Evolutionary conservation across 345 rosid genomes (phyloP).

Genomic region (Sisymbrium irio): DNA sequence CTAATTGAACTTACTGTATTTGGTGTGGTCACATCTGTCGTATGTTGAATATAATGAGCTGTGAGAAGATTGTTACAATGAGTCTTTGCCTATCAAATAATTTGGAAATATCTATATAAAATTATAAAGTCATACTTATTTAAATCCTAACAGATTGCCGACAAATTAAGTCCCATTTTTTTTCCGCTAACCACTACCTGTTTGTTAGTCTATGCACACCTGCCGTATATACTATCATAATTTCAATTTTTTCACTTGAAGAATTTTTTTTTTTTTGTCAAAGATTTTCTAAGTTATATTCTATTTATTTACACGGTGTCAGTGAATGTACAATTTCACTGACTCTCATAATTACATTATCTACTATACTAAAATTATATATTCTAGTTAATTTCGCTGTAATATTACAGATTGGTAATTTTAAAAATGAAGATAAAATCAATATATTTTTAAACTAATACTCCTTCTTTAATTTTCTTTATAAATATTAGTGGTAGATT

Average conservation of each 20-base stretch:
- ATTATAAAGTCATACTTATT: not conserved
- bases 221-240: not conserved
- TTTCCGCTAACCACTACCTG: not conserved
- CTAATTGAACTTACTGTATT: conserved; percentile 1
- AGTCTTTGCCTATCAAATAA: not conserved
- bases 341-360: not conserved
- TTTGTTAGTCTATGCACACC: no score
- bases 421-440: not conserved
- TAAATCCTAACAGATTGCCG: conserved; percentile 5
- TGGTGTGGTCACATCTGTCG: conserved; percentile 26
- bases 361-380: not conserved
- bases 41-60: conserved; percentile 8
- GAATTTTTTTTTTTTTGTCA: not conserved
- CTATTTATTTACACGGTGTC: not conserved
- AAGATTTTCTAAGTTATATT: not conserved
- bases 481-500: not conserved
- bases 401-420: not conserved
- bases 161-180: not conserved
- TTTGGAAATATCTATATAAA: not conserved
- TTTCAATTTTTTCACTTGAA: not conserved
- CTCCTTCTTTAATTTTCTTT: not conserved
- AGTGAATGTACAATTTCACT: not conserved
- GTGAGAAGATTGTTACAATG: not conserved
- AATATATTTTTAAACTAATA: not conserved
- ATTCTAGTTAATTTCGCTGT: not conserved